These are phyloP conservation scores for Cryphonectria radicalis DNA, from an alignment of 2,329 filamentous ascomycete genomes.

Conservation along the genomic window DNA sequence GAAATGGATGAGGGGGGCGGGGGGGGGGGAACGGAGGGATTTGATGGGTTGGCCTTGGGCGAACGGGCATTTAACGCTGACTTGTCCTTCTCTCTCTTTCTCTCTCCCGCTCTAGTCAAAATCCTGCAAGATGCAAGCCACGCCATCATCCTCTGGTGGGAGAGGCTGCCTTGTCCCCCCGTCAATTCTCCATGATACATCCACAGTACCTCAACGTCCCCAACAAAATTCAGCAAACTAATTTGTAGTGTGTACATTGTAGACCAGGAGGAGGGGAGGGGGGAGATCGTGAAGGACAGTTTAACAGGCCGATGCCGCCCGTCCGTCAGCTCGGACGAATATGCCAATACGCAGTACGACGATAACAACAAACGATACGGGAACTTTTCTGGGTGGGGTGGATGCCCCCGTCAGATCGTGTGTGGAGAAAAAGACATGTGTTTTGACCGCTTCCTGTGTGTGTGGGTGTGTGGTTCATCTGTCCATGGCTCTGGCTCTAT, in stretches of 20 bases:
- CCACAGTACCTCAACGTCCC: background rate
- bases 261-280: too few species aligned
- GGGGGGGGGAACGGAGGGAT: background rate
- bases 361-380: background rate
- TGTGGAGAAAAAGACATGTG: background rate
- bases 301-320: background rate
- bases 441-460: background rate
- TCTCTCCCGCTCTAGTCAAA: too few species aligned
- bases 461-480: background rate
- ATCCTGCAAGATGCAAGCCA: background rate
- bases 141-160: background rate
- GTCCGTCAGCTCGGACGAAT: background rate
- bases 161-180: background rate
- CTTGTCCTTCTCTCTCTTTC: background rate
- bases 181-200: background rate
- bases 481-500: background rate
- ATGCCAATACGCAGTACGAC: constrained; percentile 1
- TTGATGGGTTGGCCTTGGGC: background rate
- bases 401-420: background rate
- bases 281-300: background rate
- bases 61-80: background rate
- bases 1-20: background rate
- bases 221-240: too few species aligned
- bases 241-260: too few species aligned
- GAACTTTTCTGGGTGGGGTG: too few species aligned